Evolutionary conservation across 1,139 yeast genomes (phyloP).

Genomic region (Geotrichum aggregatum): DNA sequence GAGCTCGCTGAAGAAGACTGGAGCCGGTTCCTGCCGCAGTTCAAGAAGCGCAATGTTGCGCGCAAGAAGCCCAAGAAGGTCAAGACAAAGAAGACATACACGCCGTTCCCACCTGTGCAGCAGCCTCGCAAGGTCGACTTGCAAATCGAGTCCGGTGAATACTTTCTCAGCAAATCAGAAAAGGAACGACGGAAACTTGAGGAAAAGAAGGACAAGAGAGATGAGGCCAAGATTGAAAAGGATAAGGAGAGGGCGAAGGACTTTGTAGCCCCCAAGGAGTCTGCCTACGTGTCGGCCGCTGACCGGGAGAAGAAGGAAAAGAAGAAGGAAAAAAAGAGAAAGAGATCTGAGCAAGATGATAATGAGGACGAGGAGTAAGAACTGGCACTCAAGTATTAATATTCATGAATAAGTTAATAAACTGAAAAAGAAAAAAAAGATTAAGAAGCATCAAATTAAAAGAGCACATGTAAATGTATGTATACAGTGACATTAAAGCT

Average conservation of each 20-base stretch:
- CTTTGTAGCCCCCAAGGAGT: conserved; percentile 81
- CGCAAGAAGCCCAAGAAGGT: conserved; percentile 78
- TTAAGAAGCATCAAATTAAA: too few species aligned
- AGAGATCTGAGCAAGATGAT: conserved; percentile 23
- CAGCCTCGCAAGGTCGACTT: conserved; percentile 95
- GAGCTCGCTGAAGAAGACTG: conserved; percentile 94
- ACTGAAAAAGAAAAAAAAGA: background rate
- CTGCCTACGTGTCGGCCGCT: conserved; percentile 38
- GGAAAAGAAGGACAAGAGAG: conserved; percentile 76
- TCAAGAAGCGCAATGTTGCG: conserved; percentile 93
- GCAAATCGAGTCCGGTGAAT: conserved; percentile 98
- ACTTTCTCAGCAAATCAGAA: conserved; percentile 83
- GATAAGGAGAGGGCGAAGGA: conserved; percentile 72
- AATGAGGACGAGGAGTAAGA: background rate
- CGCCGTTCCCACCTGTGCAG: conserved; percentile 99
- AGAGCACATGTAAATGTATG: too few species aligned
- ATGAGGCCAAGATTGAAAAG: conserved; percentile 60
- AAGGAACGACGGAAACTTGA: conserved; percentile 67
- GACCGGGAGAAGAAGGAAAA: conserved; percentile 29
- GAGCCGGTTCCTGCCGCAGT: conserved; percentile 94
- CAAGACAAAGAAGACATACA: conserved; percentile 79
- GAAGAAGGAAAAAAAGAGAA: conserved; percentile 32
- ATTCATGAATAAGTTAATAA: background rate
- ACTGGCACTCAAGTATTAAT: background rate
- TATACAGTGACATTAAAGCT: conserved; percentile 7